phyloP scores from a whole-genome alignment of 1,139 yeast genomes.

The Hanseniaspora sp. region DNA sequence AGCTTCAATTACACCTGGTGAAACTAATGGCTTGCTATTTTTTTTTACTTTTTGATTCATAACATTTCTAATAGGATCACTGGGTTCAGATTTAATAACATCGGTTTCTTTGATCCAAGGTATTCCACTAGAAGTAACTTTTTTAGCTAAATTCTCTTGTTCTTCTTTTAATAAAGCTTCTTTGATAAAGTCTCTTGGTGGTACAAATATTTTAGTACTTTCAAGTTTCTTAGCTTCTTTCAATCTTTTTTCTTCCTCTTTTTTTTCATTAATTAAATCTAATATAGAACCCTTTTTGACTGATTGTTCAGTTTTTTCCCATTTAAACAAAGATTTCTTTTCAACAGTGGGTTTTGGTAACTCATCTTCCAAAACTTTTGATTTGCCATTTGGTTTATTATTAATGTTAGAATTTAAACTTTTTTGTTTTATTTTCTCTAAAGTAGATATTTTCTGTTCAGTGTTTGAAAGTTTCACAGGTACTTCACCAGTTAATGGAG shows the following conservation, averaged over 20 bases:
- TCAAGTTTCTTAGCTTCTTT: conserved; percentile 11
- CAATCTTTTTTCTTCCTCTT: conserved; percentile 17
- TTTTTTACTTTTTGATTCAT: background rate
- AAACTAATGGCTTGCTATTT: background rate
- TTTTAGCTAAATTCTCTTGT: conserved; percentile 8
- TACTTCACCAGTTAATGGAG: background rate
- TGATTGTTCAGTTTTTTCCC: conserved; percentile 13
- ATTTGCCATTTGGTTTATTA: background rate
- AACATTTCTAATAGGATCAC: background rate
- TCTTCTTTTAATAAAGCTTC: conserved; percentile 18
- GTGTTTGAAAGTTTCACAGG: background rate
- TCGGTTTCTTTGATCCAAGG: background rate
- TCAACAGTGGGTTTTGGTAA: background rate
- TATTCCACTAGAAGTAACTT: conserved; percentile 1
- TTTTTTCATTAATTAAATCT: conserved; percentile 12
- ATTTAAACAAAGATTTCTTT: conserved; percentile 13
- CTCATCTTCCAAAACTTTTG: background rate
- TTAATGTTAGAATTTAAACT: background rate
- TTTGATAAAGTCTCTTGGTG: conserved; percentile 2
- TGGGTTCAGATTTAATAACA: background rate
- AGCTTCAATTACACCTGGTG: background rate
- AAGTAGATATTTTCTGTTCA: background rate
- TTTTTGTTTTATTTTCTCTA: background rate
- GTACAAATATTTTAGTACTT: conserved; percentile 7
- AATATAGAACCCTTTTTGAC: background rate